Conservation (phyloP, 2,329 filamentous ascomycete species). For the Pestalotiopsis sp. region DNA sequence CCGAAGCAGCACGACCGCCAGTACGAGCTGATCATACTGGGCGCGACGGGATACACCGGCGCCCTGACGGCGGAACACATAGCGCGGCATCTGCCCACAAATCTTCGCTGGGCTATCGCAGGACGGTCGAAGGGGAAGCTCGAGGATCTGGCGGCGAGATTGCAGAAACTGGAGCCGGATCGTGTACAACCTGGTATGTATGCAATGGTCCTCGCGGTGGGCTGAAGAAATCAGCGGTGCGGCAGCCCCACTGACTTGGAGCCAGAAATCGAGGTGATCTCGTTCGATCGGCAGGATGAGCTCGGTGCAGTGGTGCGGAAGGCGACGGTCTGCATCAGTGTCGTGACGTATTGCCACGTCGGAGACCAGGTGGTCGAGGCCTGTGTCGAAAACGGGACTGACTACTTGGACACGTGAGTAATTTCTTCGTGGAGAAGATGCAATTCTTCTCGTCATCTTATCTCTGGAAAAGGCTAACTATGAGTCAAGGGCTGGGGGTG, state of each 20-base stretch:
- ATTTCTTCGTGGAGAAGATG: neutral
- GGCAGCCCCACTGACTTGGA: neutral
- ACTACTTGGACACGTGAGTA: conserved; percentile 26
- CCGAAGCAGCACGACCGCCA: neutral
- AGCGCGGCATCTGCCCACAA: conserved; percentile 67
- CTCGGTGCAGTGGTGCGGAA: conserved; percentile 17
- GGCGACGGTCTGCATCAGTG: conserved; percentile 24
- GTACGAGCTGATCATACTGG: conserved; percentile 13
- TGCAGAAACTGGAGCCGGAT: conserved; percentile 14
- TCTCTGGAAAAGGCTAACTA: neutral
- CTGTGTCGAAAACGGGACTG: conserved; percentile 23
- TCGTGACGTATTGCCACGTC: conserved; percentile 22
- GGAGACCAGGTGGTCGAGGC: conserved; percentile 22
- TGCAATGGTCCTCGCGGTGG: neutral
- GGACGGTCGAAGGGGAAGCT: conserved; percentile 71
- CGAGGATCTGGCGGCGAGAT: conserved; percentile 6
- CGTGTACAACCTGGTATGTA: conserved; percentile 21
- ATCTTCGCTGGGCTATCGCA: conserved; percentile 85
- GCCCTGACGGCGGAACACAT: conserved; percentile 77
- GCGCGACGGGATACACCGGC: conserved; percentile 74
- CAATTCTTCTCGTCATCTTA: neutral
- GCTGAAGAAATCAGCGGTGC: neutral
- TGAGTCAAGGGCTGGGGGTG: neutral
- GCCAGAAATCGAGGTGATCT: conserved; percentile 19
- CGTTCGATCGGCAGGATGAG: conserved; percentile 16